Conservation (phyloP, 129 eudicot genomes). For the Centrapalus pauciflorus region DNA sequence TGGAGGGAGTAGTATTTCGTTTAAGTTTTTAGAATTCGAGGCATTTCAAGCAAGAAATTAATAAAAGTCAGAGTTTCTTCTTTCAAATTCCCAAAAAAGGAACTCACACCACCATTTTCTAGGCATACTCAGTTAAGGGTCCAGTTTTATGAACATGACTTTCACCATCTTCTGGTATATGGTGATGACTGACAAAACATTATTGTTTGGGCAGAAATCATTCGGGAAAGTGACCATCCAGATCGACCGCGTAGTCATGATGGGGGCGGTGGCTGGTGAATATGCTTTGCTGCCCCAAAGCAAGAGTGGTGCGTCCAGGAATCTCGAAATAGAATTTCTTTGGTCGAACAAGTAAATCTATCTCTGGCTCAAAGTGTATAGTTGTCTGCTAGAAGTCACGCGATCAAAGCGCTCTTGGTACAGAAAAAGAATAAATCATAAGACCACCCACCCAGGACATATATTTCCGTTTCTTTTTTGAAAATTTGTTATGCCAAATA, state of each 20-base stretch:
- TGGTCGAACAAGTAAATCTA: constrained; percentile 70
- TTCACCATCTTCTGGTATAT: too few species aligned
- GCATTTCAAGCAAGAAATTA: too few species aligned
- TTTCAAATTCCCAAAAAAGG: too few species aligned
- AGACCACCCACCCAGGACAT: constrained; percentile 9
- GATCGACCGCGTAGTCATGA: constrained; percentile 95
- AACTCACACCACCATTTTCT: too few species aligned
- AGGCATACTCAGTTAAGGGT: too few species aligned
- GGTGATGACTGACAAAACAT: background rate
- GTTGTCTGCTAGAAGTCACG: constrained; percentile 4
- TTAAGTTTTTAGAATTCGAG: too few species aligned
- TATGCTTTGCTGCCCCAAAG: constrained; percentile 90
- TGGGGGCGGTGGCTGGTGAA: constrained; percentile 96
- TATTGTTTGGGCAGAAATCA: constrained; percentile 58
- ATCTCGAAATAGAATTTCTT: constrained; percentile 84
- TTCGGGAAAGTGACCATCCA: constrained; percentile 97
- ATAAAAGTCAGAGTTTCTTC: too few species aligned
- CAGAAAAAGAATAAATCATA: constrained; percentile 14
- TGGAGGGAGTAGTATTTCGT: too few species aligned
- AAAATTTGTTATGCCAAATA: constrained; percentile 15
- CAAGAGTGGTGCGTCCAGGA: constrained; percentile 92
- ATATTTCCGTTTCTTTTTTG: constrained; percentile 5
- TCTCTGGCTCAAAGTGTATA: constrained; percentile 5
- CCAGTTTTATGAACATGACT: too few species aligned
- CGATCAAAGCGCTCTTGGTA: constrained; percentile 6